These are phyloP conservation scores for Aphanomyces astaci DNA, from an alignment of 352 stramenopile genomes.

Conservation along the genomic window DNA sequence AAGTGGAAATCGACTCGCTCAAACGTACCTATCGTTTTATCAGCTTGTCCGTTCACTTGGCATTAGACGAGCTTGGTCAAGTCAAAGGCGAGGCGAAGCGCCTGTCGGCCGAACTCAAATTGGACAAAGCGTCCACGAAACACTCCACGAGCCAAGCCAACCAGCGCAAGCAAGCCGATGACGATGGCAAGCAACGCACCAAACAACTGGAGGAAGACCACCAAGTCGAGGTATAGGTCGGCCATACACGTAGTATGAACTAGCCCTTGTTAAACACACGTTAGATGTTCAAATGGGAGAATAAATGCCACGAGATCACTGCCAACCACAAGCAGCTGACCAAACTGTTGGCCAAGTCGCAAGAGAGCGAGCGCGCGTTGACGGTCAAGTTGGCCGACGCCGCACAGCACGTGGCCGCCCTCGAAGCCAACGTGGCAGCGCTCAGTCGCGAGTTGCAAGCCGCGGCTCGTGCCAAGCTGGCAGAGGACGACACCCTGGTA, in stretches of 20 bases:
- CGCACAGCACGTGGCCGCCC: not conserved
- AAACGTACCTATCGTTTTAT: not conserved
- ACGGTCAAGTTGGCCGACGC: not conserved
- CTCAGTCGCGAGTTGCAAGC: not conserved
- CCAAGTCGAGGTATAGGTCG: not conserved
- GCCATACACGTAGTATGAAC: too few relatives aligned
- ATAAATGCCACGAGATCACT: not conserved
- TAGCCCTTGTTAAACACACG: too few relatives aligned
- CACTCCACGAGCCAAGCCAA: not conserved
- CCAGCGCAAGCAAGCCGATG: not conserved
- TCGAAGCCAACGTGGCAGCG: not conserved
- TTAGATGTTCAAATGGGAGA: constrained; percentile 14
- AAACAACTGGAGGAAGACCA: not conserved
- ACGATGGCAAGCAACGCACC: not conserved
- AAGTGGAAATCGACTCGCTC: constrained; percentile 6
- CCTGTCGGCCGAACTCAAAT: not conserved
- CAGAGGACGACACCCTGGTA: not conserved
- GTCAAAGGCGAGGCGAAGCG: not conserved
- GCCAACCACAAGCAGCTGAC: constrained; percentile 1
- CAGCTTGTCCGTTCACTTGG: not conserved
- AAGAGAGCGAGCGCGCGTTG: not conserved
- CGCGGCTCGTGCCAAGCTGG: not conserved
- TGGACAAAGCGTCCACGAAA: not conserved
- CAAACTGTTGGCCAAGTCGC: not conserved
- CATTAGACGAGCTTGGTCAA: not conserved